Evolutionary conservation across 148 eudicot species (phyloP).

Genomic region (Polygonum maritimum): DNA sequence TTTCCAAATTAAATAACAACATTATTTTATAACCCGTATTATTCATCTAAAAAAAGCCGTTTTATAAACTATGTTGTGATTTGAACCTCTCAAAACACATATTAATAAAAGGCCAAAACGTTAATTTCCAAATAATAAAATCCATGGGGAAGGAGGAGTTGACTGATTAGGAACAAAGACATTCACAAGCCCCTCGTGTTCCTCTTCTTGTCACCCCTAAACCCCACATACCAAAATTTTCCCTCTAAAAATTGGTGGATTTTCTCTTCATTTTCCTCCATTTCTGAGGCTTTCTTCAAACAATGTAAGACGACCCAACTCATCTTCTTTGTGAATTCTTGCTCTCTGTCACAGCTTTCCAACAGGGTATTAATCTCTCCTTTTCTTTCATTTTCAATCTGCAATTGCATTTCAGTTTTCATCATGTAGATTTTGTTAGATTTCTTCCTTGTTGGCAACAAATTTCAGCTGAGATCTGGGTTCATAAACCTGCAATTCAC

Average conservation of each 20-base stretch:
- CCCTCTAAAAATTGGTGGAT: neutral
- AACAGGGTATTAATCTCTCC: neutral
- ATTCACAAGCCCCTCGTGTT: neutral
- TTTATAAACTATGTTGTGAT: neutral
- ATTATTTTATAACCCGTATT: neutral
- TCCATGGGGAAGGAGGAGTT: neutral
- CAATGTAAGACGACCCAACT: neutral
- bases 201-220: conserved; percentile 4
- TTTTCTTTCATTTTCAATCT: neutral
- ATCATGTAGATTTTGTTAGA: neutral
- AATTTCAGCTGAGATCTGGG: conserved; percentile 7
- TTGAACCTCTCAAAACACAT: neutral
- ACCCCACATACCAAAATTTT: neutral
- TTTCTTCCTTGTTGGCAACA: neutral
- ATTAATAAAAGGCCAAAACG: neutral
- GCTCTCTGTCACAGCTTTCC: neutral
- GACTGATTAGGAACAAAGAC: neutral
- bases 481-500: neutral
- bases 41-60: neutral
- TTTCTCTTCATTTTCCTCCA: neutral
- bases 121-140: neutral
- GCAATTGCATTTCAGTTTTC: neutral
- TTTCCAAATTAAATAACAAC: neutral
- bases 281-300: neutral
- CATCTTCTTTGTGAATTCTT: neutral